Evolutionary conservation across 2,329 filamentous ascomycete species (phyloP).

Genomic region (Aspergillus thermomutatus): DNA sequence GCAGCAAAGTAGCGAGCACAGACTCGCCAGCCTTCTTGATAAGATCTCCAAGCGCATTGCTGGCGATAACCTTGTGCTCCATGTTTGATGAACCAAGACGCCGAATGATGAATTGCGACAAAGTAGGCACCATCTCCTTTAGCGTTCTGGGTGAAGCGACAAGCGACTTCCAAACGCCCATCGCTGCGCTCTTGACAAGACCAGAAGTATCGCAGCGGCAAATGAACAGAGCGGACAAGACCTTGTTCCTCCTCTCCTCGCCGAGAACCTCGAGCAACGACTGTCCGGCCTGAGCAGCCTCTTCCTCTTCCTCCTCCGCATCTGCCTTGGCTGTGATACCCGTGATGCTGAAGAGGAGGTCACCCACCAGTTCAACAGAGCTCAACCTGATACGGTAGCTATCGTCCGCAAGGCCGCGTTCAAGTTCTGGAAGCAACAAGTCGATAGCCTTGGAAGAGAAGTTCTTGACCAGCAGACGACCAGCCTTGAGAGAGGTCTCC

Average conservation of each 20-base stretch:
- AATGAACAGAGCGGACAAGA: conserved; percentile 94
- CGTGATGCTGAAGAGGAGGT: conserved; percentile 94
- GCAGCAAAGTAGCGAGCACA: conserved; percentile 80
- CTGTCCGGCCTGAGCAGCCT: conserved; percentile 78
- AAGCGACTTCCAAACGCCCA: conserved; percentile 94
- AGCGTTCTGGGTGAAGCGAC: conserved; percentile 88
- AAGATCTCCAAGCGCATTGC: conserved; percentile 92
- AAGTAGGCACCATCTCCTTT: conserved; percentile 90
- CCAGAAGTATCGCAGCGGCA: conserved; percentile 96
- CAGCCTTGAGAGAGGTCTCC: conserved; percentile 91
- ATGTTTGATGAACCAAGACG: conserved; percentile 93
- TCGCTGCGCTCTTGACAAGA: conserved; percentile 81
- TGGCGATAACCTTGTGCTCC: conserved; percentile 98
- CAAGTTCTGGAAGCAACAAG: conserved; percentile 86
- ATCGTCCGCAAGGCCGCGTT: conserved; percentile 94
- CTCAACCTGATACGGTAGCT: conserved; percentile 97
- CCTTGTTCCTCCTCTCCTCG: conserved; percentile 94
- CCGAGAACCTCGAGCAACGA: conserved; percentile 94
- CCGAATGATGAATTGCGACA: conserved; percentile 91
- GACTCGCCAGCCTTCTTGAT: conserved; percentile 96
- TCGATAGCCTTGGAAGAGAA: conserved; percentile 95
- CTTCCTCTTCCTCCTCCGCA: conserved; percentile 73
- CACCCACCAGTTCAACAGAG: conserved; percentile 94
- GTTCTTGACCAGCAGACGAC: conserved; percentile 94
- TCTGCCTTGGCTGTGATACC: conserved; percentile 81